A percentile compares a stretch with the other conserved stretches of the same genome.
Evolutionary conservation across 2,329 filamentous ascomycete genomes (phyloP).

Genomic region (Phaeosphaeriaceae sp.): DNA sequence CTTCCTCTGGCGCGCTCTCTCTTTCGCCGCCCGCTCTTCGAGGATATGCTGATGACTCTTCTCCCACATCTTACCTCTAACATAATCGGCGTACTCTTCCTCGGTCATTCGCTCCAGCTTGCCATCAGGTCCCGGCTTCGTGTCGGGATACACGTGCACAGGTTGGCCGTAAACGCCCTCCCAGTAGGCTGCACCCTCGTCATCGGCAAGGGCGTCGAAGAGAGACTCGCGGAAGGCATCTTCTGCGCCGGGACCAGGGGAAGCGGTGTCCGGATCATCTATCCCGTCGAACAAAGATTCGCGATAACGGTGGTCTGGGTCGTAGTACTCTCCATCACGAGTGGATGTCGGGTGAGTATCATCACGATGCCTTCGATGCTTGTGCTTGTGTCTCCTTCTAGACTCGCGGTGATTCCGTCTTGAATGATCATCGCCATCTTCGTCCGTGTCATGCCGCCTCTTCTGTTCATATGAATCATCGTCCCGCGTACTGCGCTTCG

Average conservation of each 20-base stretch:
- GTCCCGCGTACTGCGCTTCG: constrained; percentile 16
- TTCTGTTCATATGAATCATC: constrained; percentile 7
- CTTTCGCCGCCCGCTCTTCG: constrained; percentile 73
- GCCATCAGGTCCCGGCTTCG: constrained; percentile 60
- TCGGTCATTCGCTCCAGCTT: constrained; percentile 85
- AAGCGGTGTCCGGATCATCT: constrained; percentile 41
- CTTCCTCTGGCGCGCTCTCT: constrained; percentile 55
- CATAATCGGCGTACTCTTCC: constrained; percentile 87
- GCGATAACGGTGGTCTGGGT: constrained; percentile 38
- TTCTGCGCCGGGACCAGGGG: constrained; percentile 61
- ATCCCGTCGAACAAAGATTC: constrained; percentile 41
- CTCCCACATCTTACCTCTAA: constrained; percentile 93
- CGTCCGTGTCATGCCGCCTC: neutral
- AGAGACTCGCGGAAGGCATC: constrained; percentile 89
- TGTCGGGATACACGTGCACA: constrained; percentile 77
- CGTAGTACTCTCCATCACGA: constrained; percentile 39
- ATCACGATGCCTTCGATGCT: constrained; percentile 16
- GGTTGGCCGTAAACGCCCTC: constrained; percentile 96
- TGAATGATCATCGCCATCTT: constrained; percentile 12
- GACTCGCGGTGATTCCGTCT: constrained; percentile 16
- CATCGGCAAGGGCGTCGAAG: constrained; percentile 95
- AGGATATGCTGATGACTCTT: constrained; percentile 84
- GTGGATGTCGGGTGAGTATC: constrained; percentile 34
- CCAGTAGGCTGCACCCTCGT: constrained; percentile 96
- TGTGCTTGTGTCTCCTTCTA: constrained; percentile 27